Evolutionary conservation across 345 rosid species (phyloP), one percentile per base, ranked within the genome.

Genomic region (Noccaea caerulescens): DNA sequence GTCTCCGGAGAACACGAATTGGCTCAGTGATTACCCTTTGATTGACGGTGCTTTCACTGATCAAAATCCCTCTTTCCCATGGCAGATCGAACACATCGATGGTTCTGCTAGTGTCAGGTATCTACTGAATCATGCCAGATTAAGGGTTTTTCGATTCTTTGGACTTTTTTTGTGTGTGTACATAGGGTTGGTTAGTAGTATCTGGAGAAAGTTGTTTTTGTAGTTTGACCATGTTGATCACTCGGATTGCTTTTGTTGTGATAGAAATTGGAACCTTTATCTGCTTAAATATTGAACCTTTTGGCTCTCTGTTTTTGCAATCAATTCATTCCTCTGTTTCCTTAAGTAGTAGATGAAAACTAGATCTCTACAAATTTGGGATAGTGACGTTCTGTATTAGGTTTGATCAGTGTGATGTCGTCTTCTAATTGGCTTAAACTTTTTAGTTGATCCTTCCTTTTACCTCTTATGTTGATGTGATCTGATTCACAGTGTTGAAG

Each of bases 1-100:
- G 53, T 82, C 89, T n/a, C 90, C 91, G 54, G 97, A 87, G 67
- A 85, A 73, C 60, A 59, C 82, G 30, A 86, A 84, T 74, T 89
- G 93, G 89, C 79, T 84, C 42, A 83, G 76, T 42, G 96, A 87
- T 53, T 85, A 76, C 49, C 82, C 81, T 45, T 66, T 87, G 81
- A 84, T 86, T 55, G 97, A 94, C 45, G 83, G 77, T 30, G 76
- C 67, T 72, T 88, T 84, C 79, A 76, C 87, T 13, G 83, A 77
- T 56, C 84, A 85, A 1, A 81, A 71, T 65, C 56, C 84, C 7
- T 0, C 66, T 58, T 71, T 76, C 4, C 72, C 72, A 11, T 91
- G 96, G 95, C 88, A 91, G 36, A 70, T 73, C 9, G 87, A 80
- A 66, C 80, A 81, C 16, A 45, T 76, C 10, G 82, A 73, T 61